Base-by-base conservation (phyloP, 768 basidiomycete species). In the Leccinum longicurvipes region DNA sequence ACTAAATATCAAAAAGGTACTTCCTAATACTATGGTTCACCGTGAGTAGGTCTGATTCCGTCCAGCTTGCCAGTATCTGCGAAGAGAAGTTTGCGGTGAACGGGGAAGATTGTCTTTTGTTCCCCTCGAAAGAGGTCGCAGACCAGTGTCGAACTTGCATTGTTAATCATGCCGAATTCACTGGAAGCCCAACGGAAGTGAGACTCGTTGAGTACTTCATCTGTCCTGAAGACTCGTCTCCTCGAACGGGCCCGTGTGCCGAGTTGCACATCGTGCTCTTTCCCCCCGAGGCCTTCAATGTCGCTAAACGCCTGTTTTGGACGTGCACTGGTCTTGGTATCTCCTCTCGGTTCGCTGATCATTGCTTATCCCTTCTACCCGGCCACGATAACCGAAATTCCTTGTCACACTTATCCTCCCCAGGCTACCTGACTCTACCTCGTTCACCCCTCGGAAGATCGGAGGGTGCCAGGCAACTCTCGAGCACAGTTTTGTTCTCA, bases 231-330 rank as follows among this genome's bases (percentile, higher is more conserved):
- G 78, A 80, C 42, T 73, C 75, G 46, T 68, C 62, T 17, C 9
- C 51, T 1, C 57, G 48, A 36, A 50, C 66, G 61, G 63, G 57
- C 51, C 61, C 67, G 46, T 74, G 79, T 59, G 72, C 81, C 36
- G 84, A 90, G 55, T 77, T 99, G 1, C 87, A 96, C 68, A 89
- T 95, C 61, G 86, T 86, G 2, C 73, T 99, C 17, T 91, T 94
- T 67, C 84, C 86, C 6, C 69, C 74, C 2, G 79, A 82, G 4
- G 70, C 80, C 5, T 86, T 80, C 63, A 64, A 79, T 7, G 68
- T 87, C 7, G 93, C 91, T 9, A 96, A 90, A 68, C 81, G 92
- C n/a, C n/a, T n/a, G 69, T 98, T 95, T 72, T 98, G 96, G 96
- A 94, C 98, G 63, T 94, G 98, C 68, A 85, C 89, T 0, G 96